Evolutionary conservation across 2,329 filamentous ascomycete species (phyloP), one percentile per base, ranked within the genome.

Genomic region (Hypoxylon sp.): DNA sequence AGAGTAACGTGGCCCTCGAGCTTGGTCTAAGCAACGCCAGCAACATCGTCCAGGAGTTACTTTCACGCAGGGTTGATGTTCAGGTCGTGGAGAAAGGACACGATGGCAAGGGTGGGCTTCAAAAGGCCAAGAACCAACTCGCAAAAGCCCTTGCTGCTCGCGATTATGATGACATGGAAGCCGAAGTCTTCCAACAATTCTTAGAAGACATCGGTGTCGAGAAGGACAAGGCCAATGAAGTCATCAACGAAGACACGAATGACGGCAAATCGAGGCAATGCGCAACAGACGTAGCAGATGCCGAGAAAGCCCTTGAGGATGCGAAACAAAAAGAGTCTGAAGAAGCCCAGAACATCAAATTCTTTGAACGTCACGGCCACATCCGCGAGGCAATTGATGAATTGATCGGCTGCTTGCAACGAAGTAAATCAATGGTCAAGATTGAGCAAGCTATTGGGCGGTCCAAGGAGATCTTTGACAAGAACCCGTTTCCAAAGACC

Each of bases 391-490:
- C 73, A 7, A 45, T 76, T 14, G 73, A 76, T 9, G 69, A 70
- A 7, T 39, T 76, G 39, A 68, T 74, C 11, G 27, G 45, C 21
- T 65, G 65, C 12, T 32, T 76, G 32, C 68, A 74, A 45, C 65
- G 61, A 52, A 72, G 69, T 68, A 75, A 74, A 45, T 77, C 75
- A 0, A 69, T 72, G 41, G 69, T 72, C 61, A 77, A 77, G 68
- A 67, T 77, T 29, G 65, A 74, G 21, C 47, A 65, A 16, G 68
- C 74, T 5, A 68, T 77, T 16, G 34, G 65, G 9, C 57, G 70
- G 23, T 72, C 70, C 2, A 72, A 69, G 32, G 65, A 67, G 6
- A 73, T 76, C 27, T 74, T 77, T 56, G 68, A 71, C 52, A 69
- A 51, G 5, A 74, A 73, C 34, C 61, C 73, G 1, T 76, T 76